Evolutionary conservation across 106 monocot genomes (phyloP).

Genomic region (Xerophyta viscosa): DNA sequence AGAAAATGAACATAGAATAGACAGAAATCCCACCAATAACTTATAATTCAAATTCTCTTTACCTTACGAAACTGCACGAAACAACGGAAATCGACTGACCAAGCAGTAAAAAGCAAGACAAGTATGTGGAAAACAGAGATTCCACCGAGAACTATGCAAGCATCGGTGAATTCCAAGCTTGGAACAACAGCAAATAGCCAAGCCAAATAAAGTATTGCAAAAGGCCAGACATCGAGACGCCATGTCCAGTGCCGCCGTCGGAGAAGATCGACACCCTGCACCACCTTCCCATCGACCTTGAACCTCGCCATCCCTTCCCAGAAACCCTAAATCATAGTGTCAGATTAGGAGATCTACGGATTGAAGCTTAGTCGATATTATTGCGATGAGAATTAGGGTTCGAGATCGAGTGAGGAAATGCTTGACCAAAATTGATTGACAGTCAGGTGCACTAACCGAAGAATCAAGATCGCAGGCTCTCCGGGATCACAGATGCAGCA

Average conservation of each 20-base stretch:
- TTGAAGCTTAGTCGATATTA: too few relatives aligned
- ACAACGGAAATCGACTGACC: constrained; percentile 87
- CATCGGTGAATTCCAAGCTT: constrained; percentile 68
- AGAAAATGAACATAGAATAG: too few relatives aligned
- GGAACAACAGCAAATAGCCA: constrained; percentile 66
- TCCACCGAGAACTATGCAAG: constrained; percentile 70
- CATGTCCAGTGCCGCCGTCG: constrained; percentile 46
- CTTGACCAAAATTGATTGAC: too few relatives aligned
- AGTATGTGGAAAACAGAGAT: constrained; percentile 56
- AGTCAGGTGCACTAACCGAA: too few relatives aligned
- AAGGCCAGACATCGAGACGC: constrained; percentile 88
- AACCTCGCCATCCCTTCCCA: constrained; percentile 66
- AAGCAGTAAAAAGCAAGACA: constrained; percentile 81
- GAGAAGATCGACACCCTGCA: constrained; percentile 70
- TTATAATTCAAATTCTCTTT: too few relatives aligned
- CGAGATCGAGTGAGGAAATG: too few relatives aligned
- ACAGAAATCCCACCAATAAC: too few relatives aligned
- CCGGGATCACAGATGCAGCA: too few relatives aligned
- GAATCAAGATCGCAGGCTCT: too few relatives aligned
- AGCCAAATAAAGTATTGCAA: constrained; percentile 52
- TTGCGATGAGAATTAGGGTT: too few relatives aligned
- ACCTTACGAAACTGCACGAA: constrained; percentile 87
- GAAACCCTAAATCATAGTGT: too few relatives aligned
- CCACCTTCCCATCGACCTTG: constrained; percentile 75
- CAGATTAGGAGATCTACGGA: too few relatives aligned